phyloP scores from a whole-genome alignment of 352 stramenopile species.

The Blastocystis sp. region DNA sequence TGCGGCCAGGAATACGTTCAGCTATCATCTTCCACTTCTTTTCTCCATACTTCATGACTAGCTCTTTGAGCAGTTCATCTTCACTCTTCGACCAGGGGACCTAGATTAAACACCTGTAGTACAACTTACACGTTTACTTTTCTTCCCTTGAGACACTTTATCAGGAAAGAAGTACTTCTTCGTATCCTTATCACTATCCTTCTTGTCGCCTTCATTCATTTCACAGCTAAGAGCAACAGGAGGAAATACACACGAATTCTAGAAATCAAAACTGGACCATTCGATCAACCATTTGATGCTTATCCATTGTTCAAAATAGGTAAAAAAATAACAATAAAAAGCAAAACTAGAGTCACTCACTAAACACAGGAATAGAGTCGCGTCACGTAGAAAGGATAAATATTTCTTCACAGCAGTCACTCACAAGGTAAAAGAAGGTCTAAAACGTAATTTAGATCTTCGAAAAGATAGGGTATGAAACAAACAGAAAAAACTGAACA shows the following conservation, averaged over 20 bases:
- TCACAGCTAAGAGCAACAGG: background rate
- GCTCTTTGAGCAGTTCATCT: constrained; percentile 75
- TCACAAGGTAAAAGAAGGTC: background rate
- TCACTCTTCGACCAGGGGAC: constrained; percentile 74
- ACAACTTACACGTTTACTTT: background rate
- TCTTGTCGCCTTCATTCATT: background rate
- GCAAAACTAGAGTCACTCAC: background rate
- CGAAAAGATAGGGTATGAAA: constrained; percentile 6
- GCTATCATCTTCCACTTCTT: constrained; percentile 82
- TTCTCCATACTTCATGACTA: constrained; percentile 76
- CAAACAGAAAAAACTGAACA: background rate
- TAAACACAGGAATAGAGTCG: background rate
- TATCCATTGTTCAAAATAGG: constrained; percentile 1
- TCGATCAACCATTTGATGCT: background rate
- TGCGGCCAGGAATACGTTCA: constrained; percentile 75
- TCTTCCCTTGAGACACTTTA: background rate
- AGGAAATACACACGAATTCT: background rate
- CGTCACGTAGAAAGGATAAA: background rate
- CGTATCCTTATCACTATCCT: background rate
- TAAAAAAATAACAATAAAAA: constrained; percentile 22
- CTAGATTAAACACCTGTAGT: background rate
- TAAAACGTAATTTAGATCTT: background rate
- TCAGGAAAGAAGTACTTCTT: background rate
- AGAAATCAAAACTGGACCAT: background rate
- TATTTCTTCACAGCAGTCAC: background rate